Evolutionary conservation across 352 stramenopile genomes (phyloP).

Genomic region (Phytophthora ohioensis): DNA sequence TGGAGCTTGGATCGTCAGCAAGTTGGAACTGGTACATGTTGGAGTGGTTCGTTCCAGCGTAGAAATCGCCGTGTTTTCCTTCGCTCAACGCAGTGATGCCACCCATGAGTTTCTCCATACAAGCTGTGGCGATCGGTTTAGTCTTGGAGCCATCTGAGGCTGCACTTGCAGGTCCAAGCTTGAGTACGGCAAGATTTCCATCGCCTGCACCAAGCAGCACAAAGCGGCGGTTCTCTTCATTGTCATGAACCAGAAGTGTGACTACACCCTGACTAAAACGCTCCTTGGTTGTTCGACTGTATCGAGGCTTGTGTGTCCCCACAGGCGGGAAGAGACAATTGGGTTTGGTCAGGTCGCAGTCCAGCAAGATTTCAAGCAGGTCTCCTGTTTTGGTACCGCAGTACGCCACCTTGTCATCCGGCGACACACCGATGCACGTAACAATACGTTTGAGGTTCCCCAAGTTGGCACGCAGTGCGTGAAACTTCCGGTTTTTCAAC

Average conservation of each 20-base stretch:
- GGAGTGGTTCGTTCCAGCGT: slow-evolving; percentile 93
- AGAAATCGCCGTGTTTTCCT: slow-evolving; percentile 87
- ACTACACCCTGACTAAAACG: slow-evolving; percentile 94
- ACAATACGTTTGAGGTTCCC: slow-evolving; percentile 95
- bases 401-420: slow-evolving; percentile 94
- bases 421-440: slow-evolving; percentile 92
- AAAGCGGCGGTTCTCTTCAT: slow-evolving; percentile 90
- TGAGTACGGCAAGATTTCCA: slow-evolving; percentile 83
- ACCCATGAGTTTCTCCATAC: slow-evolving; percentile 89
- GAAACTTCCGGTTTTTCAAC: slow-evolving; percentile 93
- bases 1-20: slow-evolving; percentile 26
- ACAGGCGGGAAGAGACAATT: slow-evolving; percentile 82
- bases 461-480: slow-evolving; percentile 94
- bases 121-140: slow-evolving; percentile 69
- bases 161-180: slow-evolving; percentile 35
- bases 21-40: slow-evolving; percentile 95
- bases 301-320: slow-evolving; percentile 84
- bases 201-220: slow-evolving; percentile 93
- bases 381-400: slow-evolving; percentile 96
- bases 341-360: slow-evolving; percentile 94
- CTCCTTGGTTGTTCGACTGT: slow-evolving; percentile 92
- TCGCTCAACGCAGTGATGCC: slow-evolving; percentile 92
- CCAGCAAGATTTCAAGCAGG: slow-evolving; percentile 95
- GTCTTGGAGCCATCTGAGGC: slow-evolving; percentile 60
- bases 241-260: slow-evolving; percentile 86